Percentiles rank a stretch among this genome's conserved stretches.
Conservation (phyloP, 345 rosid genomes). For the Eucalyptus melliodora region DNA sequence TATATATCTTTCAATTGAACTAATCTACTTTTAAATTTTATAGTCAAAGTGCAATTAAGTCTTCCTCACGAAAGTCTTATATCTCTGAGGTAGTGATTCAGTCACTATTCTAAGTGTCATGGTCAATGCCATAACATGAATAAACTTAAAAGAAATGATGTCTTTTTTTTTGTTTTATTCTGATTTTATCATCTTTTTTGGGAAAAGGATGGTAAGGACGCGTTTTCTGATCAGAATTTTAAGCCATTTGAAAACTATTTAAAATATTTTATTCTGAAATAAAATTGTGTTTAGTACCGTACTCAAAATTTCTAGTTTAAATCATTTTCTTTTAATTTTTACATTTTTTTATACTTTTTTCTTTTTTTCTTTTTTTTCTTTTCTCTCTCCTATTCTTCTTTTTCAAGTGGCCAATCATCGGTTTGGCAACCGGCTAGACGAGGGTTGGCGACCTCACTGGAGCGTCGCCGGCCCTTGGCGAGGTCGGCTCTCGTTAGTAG, state of each 20-base stretch:
- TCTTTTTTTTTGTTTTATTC: neutral
- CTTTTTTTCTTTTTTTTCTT: too few relatives aligned
- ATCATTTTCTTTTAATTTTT: too few relatives aligned
- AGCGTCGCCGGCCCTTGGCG: fast-evolving
- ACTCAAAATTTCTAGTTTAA: too few relatives aligned
- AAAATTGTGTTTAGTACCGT: fast-evolving
- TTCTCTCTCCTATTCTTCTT: too few relatives aligned
- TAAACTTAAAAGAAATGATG: neutral
- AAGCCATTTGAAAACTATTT: fast-evolving
- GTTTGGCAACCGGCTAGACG: fast-evolving
- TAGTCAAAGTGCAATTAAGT: neutral
- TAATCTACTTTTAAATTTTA: neutral
- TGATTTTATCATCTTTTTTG: neutral
- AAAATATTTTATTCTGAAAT: fast-evolving
- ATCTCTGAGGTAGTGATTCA: fast-evolving
- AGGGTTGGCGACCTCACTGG: too few relatives aligned
- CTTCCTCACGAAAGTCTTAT: neutral
- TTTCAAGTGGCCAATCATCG: fast-evolving
- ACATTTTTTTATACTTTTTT: too few relatives aligned
- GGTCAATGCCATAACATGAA: neutral
- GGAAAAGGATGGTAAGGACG: neutral
- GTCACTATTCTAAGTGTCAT: too few relatives aligned
- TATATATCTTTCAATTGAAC: neutral
- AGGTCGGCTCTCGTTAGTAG: fast-evolving
- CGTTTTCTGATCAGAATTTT: fast-evolving